Conservation (phyloP, 768 basidiomycete genomes). For the Tylopilus felleus region DNA sequence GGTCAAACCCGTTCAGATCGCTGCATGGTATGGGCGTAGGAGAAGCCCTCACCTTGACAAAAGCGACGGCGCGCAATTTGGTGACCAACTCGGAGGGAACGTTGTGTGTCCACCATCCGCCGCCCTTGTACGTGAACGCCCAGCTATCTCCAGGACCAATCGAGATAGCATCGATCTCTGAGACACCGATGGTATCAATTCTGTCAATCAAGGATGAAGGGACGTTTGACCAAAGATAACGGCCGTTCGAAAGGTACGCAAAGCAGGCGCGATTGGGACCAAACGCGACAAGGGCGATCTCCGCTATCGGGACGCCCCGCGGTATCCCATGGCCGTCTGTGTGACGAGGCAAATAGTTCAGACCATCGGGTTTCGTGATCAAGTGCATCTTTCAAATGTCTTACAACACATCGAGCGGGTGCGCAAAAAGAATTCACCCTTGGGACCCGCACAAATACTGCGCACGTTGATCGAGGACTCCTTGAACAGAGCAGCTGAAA, state of each 20-base stretch:
- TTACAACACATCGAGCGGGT: background rate
- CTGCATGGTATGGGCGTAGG: background rate
- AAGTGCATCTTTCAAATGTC: background rate
- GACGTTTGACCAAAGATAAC: background rate
- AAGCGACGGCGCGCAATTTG: background rate
- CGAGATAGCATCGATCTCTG: background rate
- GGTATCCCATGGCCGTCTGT: background rate
- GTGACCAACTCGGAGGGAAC: background rate
- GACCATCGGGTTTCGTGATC: background rate
- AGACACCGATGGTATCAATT: background rate
- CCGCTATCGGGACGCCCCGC: background rate
- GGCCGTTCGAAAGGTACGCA: background rate
- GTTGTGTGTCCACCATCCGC: background rate
- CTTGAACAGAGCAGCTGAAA: background rate
- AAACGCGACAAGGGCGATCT: background rate
- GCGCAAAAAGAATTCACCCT: background rate
- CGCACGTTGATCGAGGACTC: background rate
- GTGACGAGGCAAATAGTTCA: background rate
- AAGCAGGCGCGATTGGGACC: background rate
- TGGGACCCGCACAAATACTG: background rate
- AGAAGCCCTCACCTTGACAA: background rate
- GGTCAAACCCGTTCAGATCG: background rate
- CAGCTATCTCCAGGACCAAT: background rate
- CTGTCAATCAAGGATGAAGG: background rate
- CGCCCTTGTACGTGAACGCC: background rate